These are phyloP conservation scores for Colletotrichum zoysiae DNA, from an alignment of 2,329 filamentous ascomycete species.

Conservation along the genomic window DNA sequence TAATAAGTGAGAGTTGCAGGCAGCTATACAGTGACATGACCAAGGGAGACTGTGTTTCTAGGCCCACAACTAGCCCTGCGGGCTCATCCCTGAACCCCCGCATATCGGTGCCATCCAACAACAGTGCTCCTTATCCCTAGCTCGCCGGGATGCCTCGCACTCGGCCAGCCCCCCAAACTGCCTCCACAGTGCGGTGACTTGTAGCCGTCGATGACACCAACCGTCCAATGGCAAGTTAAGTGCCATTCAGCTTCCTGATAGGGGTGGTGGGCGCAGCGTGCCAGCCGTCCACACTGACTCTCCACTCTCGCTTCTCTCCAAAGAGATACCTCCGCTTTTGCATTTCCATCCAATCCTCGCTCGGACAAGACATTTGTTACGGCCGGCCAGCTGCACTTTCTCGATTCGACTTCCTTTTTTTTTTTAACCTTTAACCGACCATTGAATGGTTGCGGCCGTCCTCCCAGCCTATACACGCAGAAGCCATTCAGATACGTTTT, in stretches of 20 bases:
- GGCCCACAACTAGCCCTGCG: not conserved
- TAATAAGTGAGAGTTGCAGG: not conserved
- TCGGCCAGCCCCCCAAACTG: not conserved
- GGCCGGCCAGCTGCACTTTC: not conserved
- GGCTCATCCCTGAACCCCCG: conserved; percentile 21
- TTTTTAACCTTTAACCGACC: conserved; percentile 6
- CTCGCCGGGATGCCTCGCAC: not conserved
- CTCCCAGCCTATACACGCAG: conserved; percentile 6
- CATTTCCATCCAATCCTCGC: conserved; percentile 26
- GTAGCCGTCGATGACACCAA: conserved; percentile 8
- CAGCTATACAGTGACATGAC: not conserved
- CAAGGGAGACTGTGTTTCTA: not conserved
- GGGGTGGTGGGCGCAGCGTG: conserved; percentile 31
- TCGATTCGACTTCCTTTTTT: conserved; percentile 26
- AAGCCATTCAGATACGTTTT: not conserved
- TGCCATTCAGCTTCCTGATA: conserved; percentile 31
- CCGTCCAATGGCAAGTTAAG: conserved; percentile 25
- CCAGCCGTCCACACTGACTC: not conserved
- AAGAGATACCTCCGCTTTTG: conserved; percentile 35
- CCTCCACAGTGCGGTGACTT: conserved; percentile 38
- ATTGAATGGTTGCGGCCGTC: not conserved
- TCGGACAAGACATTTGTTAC: conserved; percentile 35
- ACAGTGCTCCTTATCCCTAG: conserved; percentile 3
- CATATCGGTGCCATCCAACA: conserved; percentile 11
- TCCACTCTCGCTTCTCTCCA: conserved; percentile 27